Conservation (phyloP, 331 rosid species). For the Malus hybrid region DNA sequence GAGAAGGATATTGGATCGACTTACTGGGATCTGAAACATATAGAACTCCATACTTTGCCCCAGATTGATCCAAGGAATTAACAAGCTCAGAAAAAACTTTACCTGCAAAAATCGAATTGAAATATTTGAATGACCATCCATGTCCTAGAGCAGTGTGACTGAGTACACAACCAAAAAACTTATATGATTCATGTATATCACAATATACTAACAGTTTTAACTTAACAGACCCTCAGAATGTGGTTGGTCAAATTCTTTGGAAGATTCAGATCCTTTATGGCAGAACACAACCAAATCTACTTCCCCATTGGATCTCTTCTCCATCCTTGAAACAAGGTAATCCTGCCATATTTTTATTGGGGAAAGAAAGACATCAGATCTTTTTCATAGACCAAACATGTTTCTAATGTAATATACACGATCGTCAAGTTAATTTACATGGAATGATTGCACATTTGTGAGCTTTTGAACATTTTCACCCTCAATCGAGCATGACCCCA, state of each 20-base stretch:
- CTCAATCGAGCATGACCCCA: conserved; percentile 55
- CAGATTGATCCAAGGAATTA: conserved; percentile 59
- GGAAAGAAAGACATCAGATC: conserved; percentile 24
- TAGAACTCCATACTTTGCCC: conserved; percentile 78
- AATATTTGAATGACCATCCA: conserved; percentile 8
- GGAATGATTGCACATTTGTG: conserved; percentile 44
- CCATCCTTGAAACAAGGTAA: conserved; percentile 58
- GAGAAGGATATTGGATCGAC: conserved; percentile 58
- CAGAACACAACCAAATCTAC: conserved; percentile 76
- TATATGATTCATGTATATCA: not conserved
- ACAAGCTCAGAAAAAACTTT: conserved; percentile 51
- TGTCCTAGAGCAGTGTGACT: conserved; percentile 2
- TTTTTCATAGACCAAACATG: conserved; percentile 16
- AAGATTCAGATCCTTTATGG: conserved; percentile 39
- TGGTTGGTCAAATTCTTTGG: conserved; percentile 26
- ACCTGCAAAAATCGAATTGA: conserved; percentile 42
- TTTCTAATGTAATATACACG: conserved; percentile 3
- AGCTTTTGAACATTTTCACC: conserved; percentile 33
- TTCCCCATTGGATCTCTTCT: conserved; percentile 40
- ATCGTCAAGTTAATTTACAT: conserved; percentile 42
- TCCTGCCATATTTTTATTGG: conserved; percentile 35
- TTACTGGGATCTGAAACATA: conserved; percentile 72
- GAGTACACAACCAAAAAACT: not conserved
- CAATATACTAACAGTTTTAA: conserved; percentile 3
- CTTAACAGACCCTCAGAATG: conserved; percentile 60